phyloP scores from a whole-genome alignment of 1,284 basidiomycete species.

The Ceratobasidium sp. region DNA sequence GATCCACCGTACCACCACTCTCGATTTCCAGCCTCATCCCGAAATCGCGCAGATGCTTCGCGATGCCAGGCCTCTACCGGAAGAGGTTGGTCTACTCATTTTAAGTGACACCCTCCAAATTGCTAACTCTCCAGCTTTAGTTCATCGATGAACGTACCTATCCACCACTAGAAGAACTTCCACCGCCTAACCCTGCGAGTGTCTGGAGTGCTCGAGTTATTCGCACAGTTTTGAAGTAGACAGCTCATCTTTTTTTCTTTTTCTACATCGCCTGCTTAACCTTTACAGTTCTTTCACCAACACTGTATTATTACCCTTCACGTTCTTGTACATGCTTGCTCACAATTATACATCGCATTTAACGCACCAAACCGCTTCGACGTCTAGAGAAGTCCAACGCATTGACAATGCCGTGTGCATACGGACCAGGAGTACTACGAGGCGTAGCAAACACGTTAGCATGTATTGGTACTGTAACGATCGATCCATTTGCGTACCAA shows the following conservation, averaged over 20 bases:
- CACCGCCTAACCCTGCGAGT: conserved; percentile 11
- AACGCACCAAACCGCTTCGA: too few relatives aligned
- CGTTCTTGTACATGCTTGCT: too few relatives aligned
- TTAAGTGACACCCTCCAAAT: neutral
- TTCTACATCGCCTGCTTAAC: too few relatives aligned
- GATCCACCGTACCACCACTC: conserved; percentile 70
- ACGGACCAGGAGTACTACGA: too few relatives aligned
- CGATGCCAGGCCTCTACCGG: conserved; percentile 67
- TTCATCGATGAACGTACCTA: conserved; percentile 40
- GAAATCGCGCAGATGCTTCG: conserved; percentile 67
- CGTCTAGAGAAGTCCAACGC: too few relatives aligned
- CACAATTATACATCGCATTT: too few relatives aligned
- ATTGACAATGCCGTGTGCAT: too few relatives aligned
- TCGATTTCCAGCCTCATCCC: conserved; percentile 67
- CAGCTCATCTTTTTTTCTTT: neutral
- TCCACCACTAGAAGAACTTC: conserved; percentile 15
- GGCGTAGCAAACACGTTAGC: too few relatives aligned
- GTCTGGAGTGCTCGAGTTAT: conserved; percentile 43
- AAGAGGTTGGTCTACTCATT: conserved; percentile 64
- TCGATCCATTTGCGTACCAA: too few relatives aligned
- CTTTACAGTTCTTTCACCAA: too few relatives aligned
- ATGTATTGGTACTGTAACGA: too few relatives aligned
- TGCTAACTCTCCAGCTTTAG: conserved; percentile 6
- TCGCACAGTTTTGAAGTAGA: conserved; percentile 39
- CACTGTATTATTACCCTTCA: too few relatives aligned